Evolutionary conservation across 2,329 filamentous ascomycete genomes (phyloP).

Genomic region (Neonectria hederae): DNA sequence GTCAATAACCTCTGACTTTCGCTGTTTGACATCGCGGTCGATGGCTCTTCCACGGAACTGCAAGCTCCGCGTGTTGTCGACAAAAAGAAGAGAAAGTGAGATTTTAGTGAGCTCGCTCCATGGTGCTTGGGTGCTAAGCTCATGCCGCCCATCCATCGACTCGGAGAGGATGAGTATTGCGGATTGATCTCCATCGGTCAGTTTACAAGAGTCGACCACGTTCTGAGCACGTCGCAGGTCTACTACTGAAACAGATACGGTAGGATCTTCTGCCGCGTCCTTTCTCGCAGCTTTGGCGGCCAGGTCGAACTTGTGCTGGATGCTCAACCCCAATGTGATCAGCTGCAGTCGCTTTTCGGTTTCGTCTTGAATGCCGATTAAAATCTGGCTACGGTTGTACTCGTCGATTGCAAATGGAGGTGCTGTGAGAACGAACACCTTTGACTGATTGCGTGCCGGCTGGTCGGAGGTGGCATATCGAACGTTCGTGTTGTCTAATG

Average conservation of each 20-base stretch:
- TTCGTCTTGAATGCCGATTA: constrained; percentile 76
- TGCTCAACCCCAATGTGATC: constrained; percentile 68
- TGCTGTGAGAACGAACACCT: constrained; percentile 73
- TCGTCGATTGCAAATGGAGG: constrained; percentile 65
- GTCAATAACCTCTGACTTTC: constrained; percentile 57
- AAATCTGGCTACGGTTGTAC: constrained; percentile 62
- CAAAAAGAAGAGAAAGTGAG: constrained; percentile 67
- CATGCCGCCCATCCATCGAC: constrained; percentile 68
- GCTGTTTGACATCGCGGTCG: constrained; percentile 61
- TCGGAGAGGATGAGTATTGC: constrained; percentile 77
- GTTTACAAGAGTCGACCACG: constrained; percentile 77
- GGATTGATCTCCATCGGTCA: constrained; percentile 72
- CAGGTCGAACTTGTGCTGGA: constrained; percentile 46
- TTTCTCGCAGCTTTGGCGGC: constrained; percentile 36
- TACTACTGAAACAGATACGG: constrained; percentile 49
- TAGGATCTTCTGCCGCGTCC: constrained; percentile 28
- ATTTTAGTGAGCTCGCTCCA: constrained; percentile 78
- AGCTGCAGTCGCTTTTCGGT: constrained; percentile 74
- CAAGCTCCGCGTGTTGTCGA: constrained; percentile 68
- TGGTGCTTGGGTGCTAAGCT: constrained; percentile 77
- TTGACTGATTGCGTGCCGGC: constrained; percentile 63
- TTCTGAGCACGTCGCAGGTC: constrained; percentile 69
- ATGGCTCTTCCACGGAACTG: constrained; percentile 63
- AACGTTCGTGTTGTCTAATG: constrained; percentile 68
- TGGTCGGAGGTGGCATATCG: constrained; percentile 66